phyloP scores from a whole-genome alignment of 345 rosid genomes.

The Arabis alpina region DNA sequence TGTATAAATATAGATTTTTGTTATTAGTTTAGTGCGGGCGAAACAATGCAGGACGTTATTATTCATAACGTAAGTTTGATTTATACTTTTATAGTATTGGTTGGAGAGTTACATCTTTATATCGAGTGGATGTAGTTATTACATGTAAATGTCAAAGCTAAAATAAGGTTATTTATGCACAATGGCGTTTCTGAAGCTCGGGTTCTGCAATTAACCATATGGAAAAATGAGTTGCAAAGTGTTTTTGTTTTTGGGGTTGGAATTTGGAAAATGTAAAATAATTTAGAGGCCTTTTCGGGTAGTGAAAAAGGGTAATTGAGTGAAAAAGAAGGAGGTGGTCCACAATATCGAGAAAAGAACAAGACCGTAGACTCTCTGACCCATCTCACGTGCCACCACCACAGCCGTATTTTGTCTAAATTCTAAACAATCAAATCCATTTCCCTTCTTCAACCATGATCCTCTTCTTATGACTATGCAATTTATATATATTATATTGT shows the following conservation, averaged over 20 bases:
- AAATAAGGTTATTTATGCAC: no score
- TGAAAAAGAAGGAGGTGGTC: constrained; percentile 36
- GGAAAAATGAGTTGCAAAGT: background rate
- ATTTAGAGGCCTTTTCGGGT: background rate
- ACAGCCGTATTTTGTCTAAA: background rate
- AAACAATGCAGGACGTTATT: no score
- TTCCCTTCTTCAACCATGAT: constrained; percentile 1
- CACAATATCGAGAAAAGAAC: constrained; percentile 42
- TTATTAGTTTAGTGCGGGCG: no score
- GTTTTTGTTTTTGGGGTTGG: background rate
- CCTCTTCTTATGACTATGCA: constrained; percentile 10
- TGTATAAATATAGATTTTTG: no score
- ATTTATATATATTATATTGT: no score
- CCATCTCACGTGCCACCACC: constrained; percentile 42
- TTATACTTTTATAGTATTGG: no score
- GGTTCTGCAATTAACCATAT: no score
- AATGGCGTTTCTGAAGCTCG: no score
- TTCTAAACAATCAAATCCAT: background rate
- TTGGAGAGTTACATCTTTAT: no score
- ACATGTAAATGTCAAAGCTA: background rate
- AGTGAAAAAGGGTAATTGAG: constrained; percentile 30
- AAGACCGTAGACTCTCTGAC: constrained; percentile 41
- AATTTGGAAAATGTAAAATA: constrained; percentile 6
- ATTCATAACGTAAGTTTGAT: no score
- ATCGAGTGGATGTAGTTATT: no score